Percentiles rank a stretch among this genome's conserved stretches.
Evolutionary conservation across 352 stramenopile species (phyloP).

Genomic region (Pythium periplocum): DNA sequence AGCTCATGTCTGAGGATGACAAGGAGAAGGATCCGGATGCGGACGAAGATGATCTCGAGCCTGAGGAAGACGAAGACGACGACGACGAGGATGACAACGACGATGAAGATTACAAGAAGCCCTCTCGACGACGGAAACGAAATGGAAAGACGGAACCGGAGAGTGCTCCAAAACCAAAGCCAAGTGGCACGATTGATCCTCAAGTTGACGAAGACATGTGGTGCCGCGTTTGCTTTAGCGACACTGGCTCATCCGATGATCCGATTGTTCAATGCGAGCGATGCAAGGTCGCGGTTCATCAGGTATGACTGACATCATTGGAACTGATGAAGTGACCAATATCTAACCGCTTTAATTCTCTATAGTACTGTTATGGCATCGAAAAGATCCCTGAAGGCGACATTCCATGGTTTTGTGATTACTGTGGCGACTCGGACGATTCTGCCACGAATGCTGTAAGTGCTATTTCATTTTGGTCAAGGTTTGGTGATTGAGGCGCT

Average conservation of each 20-base stretch:
- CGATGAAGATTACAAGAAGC: slow-evolving; percentile 33
- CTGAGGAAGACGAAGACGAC: slow-evolving; percentile 24
- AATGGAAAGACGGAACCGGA: slow-evolving; percentile 22
- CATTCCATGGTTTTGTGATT: slow-evolving; percentile 83
- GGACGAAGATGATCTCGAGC: slow-evolving; percentile 47
- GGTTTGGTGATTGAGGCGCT: no score
- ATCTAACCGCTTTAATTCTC: slow-evolving; percentile 1
- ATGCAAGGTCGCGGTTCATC: slow-evolving; percentile 77
- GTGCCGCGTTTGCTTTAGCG: slow-evolving; percentile 86
- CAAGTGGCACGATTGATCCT: slow-evolving; percentile 36
- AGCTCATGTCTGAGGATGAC: slow-evolving; percentile 14
- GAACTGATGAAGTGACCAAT: not conserved
- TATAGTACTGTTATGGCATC: slow-evolving; percentile 86
- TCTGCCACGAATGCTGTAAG: slow-evolving; percentile 46
- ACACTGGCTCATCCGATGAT: slow-evolving; percentile 83
- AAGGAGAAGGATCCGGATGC: slow-evolving; percentile 6
- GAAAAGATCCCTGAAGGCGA: slow-evolving; percentile 74
- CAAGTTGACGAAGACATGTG: slow-evolving; percentile 83
- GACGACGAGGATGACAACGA: slow-evolving; percentile 22
- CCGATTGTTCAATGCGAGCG: slow-evolving; percentile 87
- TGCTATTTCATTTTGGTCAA: not conserved
- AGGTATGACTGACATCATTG: slow-evolving; percentile 33
- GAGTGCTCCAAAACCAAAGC: slow-evolving; percentile 14
- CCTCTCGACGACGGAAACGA: slow-evolving; percentile 12
- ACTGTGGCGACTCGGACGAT: slow-evolving; percentile 40